Conservation (phyloP, 257 asterid species). For the Eustoma russellianum region DNA sequence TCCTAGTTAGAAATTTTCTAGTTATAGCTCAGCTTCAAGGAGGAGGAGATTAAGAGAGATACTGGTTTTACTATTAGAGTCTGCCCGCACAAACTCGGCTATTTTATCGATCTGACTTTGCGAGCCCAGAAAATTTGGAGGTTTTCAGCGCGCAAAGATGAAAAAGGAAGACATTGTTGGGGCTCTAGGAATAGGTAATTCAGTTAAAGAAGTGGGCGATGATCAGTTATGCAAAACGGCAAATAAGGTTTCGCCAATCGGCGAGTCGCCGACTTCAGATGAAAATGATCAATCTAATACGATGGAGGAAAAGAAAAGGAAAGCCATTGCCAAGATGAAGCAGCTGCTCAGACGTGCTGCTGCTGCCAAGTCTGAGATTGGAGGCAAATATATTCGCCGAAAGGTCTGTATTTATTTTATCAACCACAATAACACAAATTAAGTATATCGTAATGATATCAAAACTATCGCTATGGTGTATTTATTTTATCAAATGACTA, state of each 20-base stretch:
- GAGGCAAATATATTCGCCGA: constrained; percentile 41
- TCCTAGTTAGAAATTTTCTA: no score
- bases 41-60: no score
- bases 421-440: no score
- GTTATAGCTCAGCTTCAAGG: no score
- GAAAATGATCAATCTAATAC: constrained; percentile 16
- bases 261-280: constrained; percentile 19
- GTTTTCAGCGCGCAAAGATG: constrained; percentile 28
- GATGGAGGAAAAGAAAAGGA: constrained; percentile 31
- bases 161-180: constrained; percentile 32
- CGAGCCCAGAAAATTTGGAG: no score
- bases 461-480: no score
- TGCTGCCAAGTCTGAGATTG: constrained; percentile 42
- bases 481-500: neutral
- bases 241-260: constrained; percentile 48
- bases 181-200: constrained; percentile 21
- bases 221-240: constrained; percentile 25
- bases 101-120: no score
- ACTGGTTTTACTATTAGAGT: no score
- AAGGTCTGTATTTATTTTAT: constrained; percentile 52
- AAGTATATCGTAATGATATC: no score
- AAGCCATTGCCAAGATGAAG: constrained; percentile 51
- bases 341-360: constrained; percentile 72
- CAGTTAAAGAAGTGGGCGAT: constrained; percentile 13
- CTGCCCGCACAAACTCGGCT: no score